Percentiles rank a stretch among this genome's conserved stretches.
Conservation (phyloP, 331 rosid species). For the Quercus phellos region DNA sequence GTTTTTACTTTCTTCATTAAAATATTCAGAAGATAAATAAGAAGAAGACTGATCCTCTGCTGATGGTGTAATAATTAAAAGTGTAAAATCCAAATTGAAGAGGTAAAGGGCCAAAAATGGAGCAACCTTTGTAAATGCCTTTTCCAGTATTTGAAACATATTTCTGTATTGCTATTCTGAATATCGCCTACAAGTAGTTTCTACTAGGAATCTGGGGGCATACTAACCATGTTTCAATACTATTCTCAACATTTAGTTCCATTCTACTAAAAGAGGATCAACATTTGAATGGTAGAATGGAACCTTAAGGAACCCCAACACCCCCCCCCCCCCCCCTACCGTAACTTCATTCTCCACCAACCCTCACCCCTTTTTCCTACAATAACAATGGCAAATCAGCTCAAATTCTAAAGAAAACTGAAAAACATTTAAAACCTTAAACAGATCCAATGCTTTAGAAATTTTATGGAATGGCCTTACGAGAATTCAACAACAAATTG, state of each 20-base stretch:
- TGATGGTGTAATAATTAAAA: neutral
- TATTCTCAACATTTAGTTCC: neutral
- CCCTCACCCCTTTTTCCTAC: neutral
- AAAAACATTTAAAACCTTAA: neutral
- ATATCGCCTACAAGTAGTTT: too few relatives aligned
- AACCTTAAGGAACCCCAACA: too few relatives aligned
- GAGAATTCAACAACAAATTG: neutral
- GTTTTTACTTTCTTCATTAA: too few relatives aligned
- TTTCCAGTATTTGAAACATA: too few relatives aligned
- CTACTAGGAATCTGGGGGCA: neutral
- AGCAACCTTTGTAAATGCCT: neutral
- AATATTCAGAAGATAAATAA: too few relatives aligned
- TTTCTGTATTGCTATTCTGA: too few relatives aligned
- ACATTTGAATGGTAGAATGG: neutral
- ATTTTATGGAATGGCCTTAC: slow-evolving; percentile 8
- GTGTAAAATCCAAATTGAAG: neutral
- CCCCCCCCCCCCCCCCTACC: too few relatives aligned
- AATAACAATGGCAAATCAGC: neutral
- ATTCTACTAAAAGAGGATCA: neutral
- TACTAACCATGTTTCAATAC: neutral
- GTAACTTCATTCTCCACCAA: neutral
- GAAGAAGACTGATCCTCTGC: too few relatives aligned
- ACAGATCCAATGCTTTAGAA: neutral
- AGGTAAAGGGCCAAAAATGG: neutral
- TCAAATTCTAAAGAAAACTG: neutral